Evolutionary conservation across 1,284 basidiomycete species (phyloP), one percentile per base, ranked within the genome.

Genomic region (Cryptococcus sp.): DNA sequence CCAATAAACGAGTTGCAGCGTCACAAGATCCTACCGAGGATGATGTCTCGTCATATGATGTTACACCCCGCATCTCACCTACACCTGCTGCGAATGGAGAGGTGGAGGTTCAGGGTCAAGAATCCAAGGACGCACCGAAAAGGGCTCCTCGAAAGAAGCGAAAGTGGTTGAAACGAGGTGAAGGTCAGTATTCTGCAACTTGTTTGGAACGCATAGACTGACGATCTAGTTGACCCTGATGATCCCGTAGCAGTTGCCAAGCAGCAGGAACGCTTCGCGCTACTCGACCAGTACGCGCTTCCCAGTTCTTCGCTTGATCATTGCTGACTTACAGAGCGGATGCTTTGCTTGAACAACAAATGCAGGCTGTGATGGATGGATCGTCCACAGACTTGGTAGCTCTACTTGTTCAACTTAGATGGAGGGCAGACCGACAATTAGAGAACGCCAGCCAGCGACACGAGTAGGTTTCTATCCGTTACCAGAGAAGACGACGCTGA

Each of bases 101-200:
- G 4, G 36, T 16, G 18, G 19, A 37, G 7, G 31, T 19, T 40
- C 14, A 48, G 14, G 3, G n/a, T 47, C 16, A 45, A 24, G 28
- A n/a, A 2, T 21, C 21, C 10, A 46, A 21, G 18, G 34, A 24
- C 16, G 54, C 48, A 22, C 53, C 53, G 44, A 61, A 61, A 46
- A 58, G 64, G 22, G 55, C 55, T 19, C 63, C 60, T 19, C 58
- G 67, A 40, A 69, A 65, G 53, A 60, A 60, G 50, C 60, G 69
- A 46, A 70, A 69, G 49, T 69, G 64, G 62, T 51, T 71, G 32
- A 63, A 63, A 46, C 64, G 63, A 49, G 70, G 70, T n/a, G 65
- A 73, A 55, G 58, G 66, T 66, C 52, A 57, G 60, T 60, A 19
- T 16, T 7, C 10, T 22, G 19, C 19, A 5, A 19, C 4, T 4